Base-by-base conservation (phyloP, 2,329 filamentous ascomycete genomes). In the Dactylellina sp. region DNA sequence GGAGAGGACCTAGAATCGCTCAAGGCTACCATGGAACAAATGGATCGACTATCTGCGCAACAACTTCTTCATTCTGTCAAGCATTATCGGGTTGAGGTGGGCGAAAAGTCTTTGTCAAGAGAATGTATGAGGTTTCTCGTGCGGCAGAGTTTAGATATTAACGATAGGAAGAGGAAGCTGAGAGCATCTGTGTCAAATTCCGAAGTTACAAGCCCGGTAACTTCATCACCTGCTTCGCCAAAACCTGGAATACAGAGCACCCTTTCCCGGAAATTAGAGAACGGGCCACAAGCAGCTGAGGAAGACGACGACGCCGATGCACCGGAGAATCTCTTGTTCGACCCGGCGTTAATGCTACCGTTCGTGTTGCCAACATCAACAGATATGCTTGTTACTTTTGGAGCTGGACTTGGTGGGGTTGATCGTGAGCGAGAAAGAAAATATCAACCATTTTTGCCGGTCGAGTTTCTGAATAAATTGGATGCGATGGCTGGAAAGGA, bases 321-420 rank as follows among this genome's bases (percentile, higher is more conserved):
- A 12, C 90, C 90, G 0, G 88, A 91, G 77, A 86, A 91, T 71
- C 84, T 97, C 37, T 87, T 97, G 46, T 82, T 98, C 60, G 93
- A 98, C 79, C 92, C 94, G 1, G 91, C 93, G 1, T 84, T 97
- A 71, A 96, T 97, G 86, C 86, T 99, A 24, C 95, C 95, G 0
- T 99, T 99, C 80, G 90, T 91, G n/a, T 84, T 99, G 25, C 95
- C 95, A 0, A 97, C 94, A 0, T 95, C 92, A 66, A 98, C 93
- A 24, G 95, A 99, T 81, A 99, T 99, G 95, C 86, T 98, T 52
- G 88, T 99, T 52, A 94, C 89, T 77, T 99, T 96, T 79, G 95
- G 95, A 0, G 93, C 95, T 11, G 95, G 95, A 0, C 95, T 98
- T 79, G 95, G 95, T 3, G 95, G 95, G 0, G 84, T 95, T 50